Conservation (phyloP, 2,329 filamentous ascomycete genomes). For the Aspergillus neoniger region DNA sequence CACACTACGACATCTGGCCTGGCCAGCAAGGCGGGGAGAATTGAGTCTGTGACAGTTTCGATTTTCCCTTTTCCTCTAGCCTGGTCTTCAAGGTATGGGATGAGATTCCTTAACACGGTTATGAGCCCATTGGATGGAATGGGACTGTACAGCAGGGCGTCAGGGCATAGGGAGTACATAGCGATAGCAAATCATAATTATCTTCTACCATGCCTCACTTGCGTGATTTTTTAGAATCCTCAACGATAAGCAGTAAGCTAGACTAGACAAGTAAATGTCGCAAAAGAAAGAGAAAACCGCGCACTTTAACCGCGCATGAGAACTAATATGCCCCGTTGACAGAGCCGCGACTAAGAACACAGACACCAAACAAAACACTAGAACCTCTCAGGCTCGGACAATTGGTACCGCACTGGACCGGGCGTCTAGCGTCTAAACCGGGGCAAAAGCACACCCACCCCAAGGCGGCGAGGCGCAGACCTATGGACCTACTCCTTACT, state of each 20-base stretch:
- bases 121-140: slow-evolving; percentile 1
- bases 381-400: neutral
- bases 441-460: neutral
- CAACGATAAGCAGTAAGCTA: too few species aligned
- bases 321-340: neutral
- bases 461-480: neutral
- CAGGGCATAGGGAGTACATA: slow-evolving; percentile 14
- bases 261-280: neutral
- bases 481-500: neutral
- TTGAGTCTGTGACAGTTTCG: slow-evolving; percentile 3
- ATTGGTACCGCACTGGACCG: neutral
- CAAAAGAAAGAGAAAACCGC: neutral
- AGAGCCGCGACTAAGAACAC: neutral
- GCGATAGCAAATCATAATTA: slow-evolving; percentile 8
- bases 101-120: slow-evolving; percentile 7
- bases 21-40: slow-evolving; percentile 8
- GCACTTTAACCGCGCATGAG: neutral
- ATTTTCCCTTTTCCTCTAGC: neutral
- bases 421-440: neutral
- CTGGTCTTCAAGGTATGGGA: slow-evolving; percentile 11
- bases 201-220: neutral
- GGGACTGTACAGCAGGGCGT: slow-evolving; percentile 19
- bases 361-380: neutral
- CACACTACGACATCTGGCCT: slow-evolving; percentile 16
- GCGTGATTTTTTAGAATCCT: neutral